A percentile compares a stretch with the other conserved stretches of the same genome.
Conservation (phyloP, 108 stramenopile species). For the Chaetoceros muelleri region DNA sequence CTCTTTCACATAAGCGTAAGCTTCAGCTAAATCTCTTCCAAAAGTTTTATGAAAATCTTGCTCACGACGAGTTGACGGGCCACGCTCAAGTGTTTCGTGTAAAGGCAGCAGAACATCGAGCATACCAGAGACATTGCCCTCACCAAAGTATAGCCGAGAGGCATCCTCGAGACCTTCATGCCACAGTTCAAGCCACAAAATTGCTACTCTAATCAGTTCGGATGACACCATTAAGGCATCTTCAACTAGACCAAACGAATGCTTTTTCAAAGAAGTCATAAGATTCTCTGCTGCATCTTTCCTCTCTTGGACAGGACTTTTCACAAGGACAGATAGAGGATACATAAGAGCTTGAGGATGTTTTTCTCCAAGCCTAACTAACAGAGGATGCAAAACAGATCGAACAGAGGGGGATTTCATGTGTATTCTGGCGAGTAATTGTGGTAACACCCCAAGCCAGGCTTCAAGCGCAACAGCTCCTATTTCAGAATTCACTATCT, state of each 20-base stretch:
- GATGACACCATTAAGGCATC: conserved; percentile 91
- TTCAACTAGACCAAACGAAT: conserved; percentile 83
- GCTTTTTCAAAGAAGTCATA: conserved; percentile 74
- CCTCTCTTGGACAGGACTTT: conserved; percentile 82
- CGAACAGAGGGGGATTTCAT: conserved; percentile 63
- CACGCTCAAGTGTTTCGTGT: conserved; percentile 76
- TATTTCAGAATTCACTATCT: conserved; percentile 60
- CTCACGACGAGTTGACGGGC: conserved; percentile 70
- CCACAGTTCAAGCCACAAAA: conserved; percentile 98
- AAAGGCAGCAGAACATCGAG: conserved; percentile 73
- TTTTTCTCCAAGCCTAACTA: conserved; percentile 76
- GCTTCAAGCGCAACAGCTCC: conserved; percentile 75
- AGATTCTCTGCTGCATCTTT: conserved; percentile 84
- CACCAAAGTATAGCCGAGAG: conserved; percentile 79
- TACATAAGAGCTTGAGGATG: conserved; percentile 98
- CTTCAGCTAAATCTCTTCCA: conserved; percentile 72
- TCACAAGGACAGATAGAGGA: conserved; percentile 88
- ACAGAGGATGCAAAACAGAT: conserved; percentile 78
- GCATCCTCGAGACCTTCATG: conserved; percentile 97
- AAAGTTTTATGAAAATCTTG: conserved; percentile 69
- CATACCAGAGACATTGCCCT: conserved; percentile 93
- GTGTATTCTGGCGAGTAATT: conserved; percentile 97
- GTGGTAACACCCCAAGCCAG: conserved; percentile 97
- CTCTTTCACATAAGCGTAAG: conserved; percentile 52
- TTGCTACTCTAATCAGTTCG: conserved; percentile 98